Percentiles rank a stretch among this genome's conserved stretches.
phyloP scores from a whole-genome alignment of 768 basidiomycete species.

The Dentipellis sp. region DNA sequence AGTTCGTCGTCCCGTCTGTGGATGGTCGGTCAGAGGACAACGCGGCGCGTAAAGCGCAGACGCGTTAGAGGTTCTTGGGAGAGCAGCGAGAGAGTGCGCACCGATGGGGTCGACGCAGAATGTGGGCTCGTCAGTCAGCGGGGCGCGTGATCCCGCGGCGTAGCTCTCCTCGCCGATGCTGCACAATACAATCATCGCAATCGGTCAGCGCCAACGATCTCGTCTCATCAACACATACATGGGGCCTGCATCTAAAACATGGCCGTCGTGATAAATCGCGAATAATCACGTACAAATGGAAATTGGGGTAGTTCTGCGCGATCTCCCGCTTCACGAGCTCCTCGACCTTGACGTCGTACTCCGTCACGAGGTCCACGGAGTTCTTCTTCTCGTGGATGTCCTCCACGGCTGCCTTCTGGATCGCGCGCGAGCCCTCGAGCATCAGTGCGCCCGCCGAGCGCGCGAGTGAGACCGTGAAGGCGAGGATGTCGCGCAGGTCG shows the following conservation, averaged over 20 bases:
- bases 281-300: constrained; percentile 60
- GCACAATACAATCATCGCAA: neutral
- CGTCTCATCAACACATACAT: neutral
- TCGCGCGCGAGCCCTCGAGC: constrained; percentile 67
- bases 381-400: constrained; percentile 83
- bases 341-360: constrained; percentile 90
- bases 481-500: constrained; percentile 53
- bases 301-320: constrained; percentile 54
- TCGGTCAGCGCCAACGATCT: neutral
- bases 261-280: neutral
- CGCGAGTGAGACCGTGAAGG: constrained; percentile 65
- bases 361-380: constrained; percentile 89
- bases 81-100: constrained; percentile 20
- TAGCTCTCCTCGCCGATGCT: constrained; percentile 96
- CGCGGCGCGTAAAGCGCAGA: neutral
- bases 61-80: neutral
- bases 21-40: neutral
- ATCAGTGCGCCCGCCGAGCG: constrained; percentile 69
- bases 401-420: constrained; percentile 42
- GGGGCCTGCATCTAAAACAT: constrained; percentile 1
- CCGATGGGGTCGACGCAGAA: constrained; percentile 97
- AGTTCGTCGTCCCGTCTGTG: constrained; percentile 83
- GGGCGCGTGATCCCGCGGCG: constrained; percentile 57
- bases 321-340: constrained; percentile 71
- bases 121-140: constrained; percentile 81